phyloP scores from a whole-genome alignment of 23 red algal genomes.

The Agarophyton chilense region DNA sequence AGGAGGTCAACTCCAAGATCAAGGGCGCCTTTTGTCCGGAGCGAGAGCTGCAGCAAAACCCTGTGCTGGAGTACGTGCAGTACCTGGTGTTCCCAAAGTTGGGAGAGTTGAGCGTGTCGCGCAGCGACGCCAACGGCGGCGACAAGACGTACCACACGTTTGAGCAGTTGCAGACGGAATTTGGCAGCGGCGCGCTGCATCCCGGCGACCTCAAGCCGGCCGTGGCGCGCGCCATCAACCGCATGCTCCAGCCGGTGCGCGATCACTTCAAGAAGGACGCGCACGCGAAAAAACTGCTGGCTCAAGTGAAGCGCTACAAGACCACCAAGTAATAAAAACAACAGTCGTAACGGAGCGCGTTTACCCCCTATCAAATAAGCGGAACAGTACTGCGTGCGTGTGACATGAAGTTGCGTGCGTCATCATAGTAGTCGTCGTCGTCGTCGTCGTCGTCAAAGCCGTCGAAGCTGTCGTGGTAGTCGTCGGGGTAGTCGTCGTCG shows the following conservation, averaged over 20 bases:
- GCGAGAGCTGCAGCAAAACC: constrained; percentile 80
- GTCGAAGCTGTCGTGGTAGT: too few species aligned
- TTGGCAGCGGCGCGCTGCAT: constrained; percentile 78
- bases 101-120: constrained; percentile 40
- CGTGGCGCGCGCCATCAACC: constrained; percentile 83
- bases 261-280: constrained; percentile 90
- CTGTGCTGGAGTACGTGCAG: constrained; percentile 90
- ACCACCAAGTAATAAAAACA: constrained; percentile 10
- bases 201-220: constrained; percentile 96
- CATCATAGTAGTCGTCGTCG: too few species aligned
- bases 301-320: constrained; percentile 86
- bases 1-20: constrained; percentile 95
- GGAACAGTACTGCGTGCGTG: too few species aligned
- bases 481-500: neutral
- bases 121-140: constrained; percentile 88
- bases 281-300: constrained; percentile 75
- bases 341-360: neutral
- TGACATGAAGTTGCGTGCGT: too few species aligned
- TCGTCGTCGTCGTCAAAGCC: too few species aligned
- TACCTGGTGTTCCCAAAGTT: constrained; percentile 83
- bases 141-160: constrained; percentile 50
- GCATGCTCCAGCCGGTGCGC: constrained; percentile 90
- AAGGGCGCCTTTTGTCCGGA: constrained; percentile 95
- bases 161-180: constrained; percentile 73
- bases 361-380: too few species aligned